Conservation (phyloP, 2,329 filamentous ascomycete genomes). For the Fusarium humuli region DNA sequence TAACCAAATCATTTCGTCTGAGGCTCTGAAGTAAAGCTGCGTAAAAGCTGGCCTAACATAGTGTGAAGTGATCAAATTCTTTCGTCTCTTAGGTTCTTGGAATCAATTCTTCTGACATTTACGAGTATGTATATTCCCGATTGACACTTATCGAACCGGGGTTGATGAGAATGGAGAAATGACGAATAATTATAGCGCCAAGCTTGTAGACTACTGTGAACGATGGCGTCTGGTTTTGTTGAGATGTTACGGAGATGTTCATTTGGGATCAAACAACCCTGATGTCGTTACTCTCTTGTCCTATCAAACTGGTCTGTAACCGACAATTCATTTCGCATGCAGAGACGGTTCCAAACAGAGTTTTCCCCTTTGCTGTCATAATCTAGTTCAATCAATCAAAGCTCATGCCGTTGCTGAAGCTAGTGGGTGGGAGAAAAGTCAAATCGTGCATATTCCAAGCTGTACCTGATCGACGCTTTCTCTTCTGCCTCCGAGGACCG, state of each 20-base stretch:
- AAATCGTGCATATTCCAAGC: slow-evolving; percentile 20
- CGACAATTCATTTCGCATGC: neutral
- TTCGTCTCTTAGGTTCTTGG: neutral
- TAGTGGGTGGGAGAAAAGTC: slow-evolving; percentile 11
- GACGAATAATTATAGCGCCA: slow-evolving; percentile 8
- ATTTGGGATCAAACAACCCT: neutral
- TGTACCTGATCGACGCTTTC: slow-evolving; percentile 34
- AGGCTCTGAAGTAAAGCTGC: neutral
- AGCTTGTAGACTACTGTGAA: neutral
- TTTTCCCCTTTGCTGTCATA: slow-evolving; percentile 15
- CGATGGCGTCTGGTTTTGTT: slow-evolving; percentile 31
- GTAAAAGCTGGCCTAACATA: neutral
- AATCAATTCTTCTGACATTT: neutral
- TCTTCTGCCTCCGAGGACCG: slow-evolving; percentile 19
- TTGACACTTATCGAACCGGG: slow-evolving; percentile 13
- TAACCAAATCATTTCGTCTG: neutral
- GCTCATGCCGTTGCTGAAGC: neutral
- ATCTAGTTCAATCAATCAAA: slow-evolving; percentile 22
- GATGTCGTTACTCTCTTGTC: neutral
- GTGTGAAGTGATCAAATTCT: neutral
- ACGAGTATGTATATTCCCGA: slow-evolving; percentile 26
- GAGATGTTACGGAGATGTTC: slow-evolving; percentile 6
- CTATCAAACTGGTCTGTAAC: slow-evolving; percentile 1
- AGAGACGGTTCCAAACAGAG: slow-evolving; percentile 15
- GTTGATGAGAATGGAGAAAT: slow-evolving; percentile 19